These are phyloP conservation scores for Pseudofabraea citricarpa DNA, from an alignment of 2,329 filamentous ascomycete genomes.

Conservation along the genomic window DNA sequence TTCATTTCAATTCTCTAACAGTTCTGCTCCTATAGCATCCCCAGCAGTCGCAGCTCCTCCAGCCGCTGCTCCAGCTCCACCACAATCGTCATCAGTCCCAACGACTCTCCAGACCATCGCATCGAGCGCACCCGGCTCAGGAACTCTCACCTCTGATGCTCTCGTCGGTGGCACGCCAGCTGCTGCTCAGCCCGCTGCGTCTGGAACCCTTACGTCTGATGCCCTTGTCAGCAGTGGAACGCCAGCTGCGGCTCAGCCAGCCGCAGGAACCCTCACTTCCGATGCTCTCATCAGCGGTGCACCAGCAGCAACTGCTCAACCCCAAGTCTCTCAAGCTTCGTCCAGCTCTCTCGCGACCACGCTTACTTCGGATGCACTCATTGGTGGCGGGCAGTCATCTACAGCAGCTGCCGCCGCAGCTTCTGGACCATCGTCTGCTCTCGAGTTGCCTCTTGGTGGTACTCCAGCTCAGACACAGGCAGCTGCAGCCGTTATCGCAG, in stretches of 20 bases:
- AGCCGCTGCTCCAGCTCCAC: background rate
- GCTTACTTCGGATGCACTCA: slow-evolving; percentile 8
- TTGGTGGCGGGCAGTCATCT: slow-evolving; percentile 1
- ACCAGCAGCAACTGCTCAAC: background rate
- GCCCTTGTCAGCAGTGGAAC: too few species aligned
- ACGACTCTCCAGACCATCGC: slow-evolving; percentile 2
- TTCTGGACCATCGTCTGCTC: slow-evolving; percentile 1
- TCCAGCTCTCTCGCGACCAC: background rate
- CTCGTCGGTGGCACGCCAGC: too few species aligned
- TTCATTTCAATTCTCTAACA: slow-evolving; percentile 17
- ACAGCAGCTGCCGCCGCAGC: background rate
- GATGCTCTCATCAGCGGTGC: too few species aligned
- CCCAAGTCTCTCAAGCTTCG: too few species aligned
- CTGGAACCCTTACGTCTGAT: too few species aligned
- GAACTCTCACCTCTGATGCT: background rate
- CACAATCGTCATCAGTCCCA: slow-evolving; percentile 1
- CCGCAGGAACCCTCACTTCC: too few species aligned
- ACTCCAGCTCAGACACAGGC: slow-evolving; percentile 1
- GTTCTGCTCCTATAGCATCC: slow-evolving; percentile 17
- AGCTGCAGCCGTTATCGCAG: slow-evolving; percentile 2
- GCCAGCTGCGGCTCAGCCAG: too few species aligned
- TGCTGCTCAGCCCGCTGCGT: too few species aligned
- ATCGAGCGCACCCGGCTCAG: slow-evolving; percentile 6
- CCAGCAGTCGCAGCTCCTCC: slow-evolving; percentile 7
- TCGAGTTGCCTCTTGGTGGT: background rate